Conservation (phyloP, 768 basidiomycete species). For the Leucocoprinus leucothites region DNA sequence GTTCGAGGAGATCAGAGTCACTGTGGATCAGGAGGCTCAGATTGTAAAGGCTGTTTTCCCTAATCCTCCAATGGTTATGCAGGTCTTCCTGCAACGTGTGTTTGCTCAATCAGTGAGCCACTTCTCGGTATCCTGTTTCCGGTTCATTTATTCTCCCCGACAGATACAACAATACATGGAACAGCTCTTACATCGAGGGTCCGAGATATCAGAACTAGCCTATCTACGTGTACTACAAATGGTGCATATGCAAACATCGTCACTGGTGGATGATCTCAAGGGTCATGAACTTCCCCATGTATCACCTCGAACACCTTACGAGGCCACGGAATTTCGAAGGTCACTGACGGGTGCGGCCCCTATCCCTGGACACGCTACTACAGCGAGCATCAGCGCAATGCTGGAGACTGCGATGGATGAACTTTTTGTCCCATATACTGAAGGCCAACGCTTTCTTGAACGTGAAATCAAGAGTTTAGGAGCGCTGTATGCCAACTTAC, state of each 20-base stretch:
- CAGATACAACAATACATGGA: slow-evolving; percentile 98
- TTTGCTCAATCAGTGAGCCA: slow-evolving; percentile 90
- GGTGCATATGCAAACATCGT: slow-evolving; percentile 73
- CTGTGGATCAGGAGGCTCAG: slow-evolving; percentile 93
- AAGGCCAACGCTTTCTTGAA: slow-evolving; percentile 89
- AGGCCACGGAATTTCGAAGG: slow-evolving; percentile 57
- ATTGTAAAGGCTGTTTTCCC: slow-evolving; percentile 99
- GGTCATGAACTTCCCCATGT: slow-evolving; percentile 79
- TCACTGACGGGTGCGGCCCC: slow-evolving; percentile 47
- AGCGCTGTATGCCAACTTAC: slow-evolving; percentile 70
- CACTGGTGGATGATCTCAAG: slow-evolving; percentile 88
- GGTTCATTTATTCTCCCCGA: neutral
- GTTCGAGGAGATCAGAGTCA: slow-evolving; percentile 83
- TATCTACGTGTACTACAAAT: slow-evolving; percentile 90
- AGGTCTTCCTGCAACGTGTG: slow-evolving; percentile 94
- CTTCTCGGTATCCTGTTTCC: neutral
- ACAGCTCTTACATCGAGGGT: slow-evolving; percentile 72
- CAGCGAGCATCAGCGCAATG: slow-evolving; percentile 73
- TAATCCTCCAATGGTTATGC: slow-evolving; percentile 94
- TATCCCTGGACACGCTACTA: slow-evolving; percentile 40
- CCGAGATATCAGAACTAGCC: slow-evolving; percentile 79
- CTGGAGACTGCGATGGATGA: slow-evolving; percentile 97
- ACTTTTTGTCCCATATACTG: slow-evolving; percentile 90
- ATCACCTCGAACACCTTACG: slow-evolving; percentile 61
- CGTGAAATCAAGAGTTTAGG: slow-evolving; percentile 83